Base-by-base conservation (phyloP, 1,284 basidiomycete species). In the Anthracocystis panici-leucophaei region DNA sequence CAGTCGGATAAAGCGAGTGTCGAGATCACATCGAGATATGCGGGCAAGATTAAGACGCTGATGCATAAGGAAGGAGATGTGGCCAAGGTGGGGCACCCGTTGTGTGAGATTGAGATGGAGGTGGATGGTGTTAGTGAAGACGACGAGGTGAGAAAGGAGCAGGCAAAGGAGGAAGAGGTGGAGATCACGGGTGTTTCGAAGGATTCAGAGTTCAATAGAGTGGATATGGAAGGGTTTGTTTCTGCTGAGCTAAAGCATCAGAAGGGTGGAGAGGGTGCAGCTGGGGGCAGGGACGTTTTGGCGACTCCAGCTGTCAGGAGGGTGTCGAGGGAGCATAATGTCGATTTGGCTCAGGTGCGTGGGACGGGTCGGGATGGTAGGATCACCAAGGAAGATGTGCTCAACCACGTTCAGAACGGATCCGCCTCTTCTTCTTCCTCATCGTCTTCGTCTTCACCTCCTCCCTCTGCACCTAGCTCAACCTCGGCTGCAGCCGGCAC, bases 1-100 rank as follows among this genome's bases (percentile, higher is more conserved):
- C 93, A 95, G 86, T 93, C 92, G 72, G 95, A 97, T 88, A 97
- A 97, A 86, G 92, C 92, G 3, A 93, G 91, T 77, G 95, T 97
- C 27, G 95, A 97, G 84, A 93, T 97, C 66, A 97, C 95, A 0
- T 92, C 91, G 63, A 93, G 94, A 0, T 94, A 90, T 79, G 91
- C 94, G 35, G 95, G 95, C 2, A 88, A 89, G 33, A 87, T 97
- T 49, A 90, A 88, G 65, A 88, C 91, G 59, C 86, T 96, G 18
- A 88, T 93, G 6, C 92, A 93, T 25, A 88, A 91, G 71, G 92
- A 92, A 74, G 95, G 95, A 20, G 90, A 93, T 78, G 89, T 95
- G 14, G 92, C 93, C 40, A 94, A 93, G 82, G 95, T 97, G 18
- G 94, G 95, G 25, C 87, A 89, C 50, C 90, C 91, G 7, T 87